These are phyloP conservation scores for Drechslerella coelobrocha DNA, from an alignment of 2,329 filamentous ascomycete genomes.

Conservation along the genomic window DNA sequence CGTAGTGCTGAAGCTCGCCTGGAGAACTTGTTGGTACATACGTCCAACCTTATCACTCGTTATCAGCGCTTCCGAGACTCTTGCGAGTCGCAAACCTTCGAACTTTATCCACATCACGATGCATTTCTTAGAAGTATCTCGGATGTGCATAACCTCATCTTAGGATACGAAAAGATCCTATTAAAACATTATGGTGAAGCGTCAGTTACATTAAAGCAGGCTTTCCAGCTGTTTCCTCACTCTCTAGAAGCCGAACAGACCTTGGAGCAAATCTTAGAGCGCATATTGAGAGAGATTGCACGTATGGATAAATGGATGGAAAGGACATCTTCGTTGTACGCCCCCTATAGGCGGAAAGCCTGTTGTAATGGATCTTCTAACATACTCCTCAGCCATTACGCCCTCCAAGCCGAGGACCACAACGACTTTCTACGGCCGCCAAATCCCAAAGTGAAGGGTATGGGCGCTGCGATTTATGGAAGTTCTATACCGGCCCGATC, in stretches of 20 bases:
- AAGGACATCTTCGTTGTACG: background rate
- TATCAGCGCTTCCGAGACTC: constrained; percentile 14
- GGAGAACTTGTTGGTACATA: constrained; percentile 5
- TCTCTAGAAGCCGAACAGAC: constrained; percentile 1
- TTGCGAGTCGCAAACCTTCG: background rate
- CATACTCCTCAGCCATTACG: background rate
- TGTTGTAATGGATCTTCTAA: background rate
- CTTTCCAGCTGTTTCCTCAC: constrained; percentile 16
- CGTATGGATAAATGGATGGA: constrained; percentile 16
- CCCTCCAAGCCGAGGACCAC: background rate
- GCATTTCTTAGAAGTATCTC: constrained; percentile 7
- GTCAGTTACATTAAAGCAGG: constrained; percentile 14
- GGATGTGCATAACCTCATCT: constrained; percentile 9
- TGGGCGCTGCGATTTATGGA: background rate
- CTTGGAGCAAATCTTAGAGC: constrained; percentile 1
- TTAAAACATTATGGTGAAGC: constrained; percentile 12
- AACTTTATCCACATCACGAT: constrained; percentile 19
- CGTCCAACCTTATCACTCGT: constrained; percentile 6
- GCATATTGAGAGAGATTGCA: background rate
- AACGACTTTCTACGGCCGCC: background rate
- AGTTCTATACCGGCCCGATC: background rate
- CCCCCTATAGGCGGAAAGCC: background rate
- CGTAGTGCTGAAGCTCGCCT: constrained; percentile 6
- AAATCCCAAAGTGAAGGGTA: background rate
- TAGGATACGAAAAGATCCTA: constrained; percentile 13